Conservation (phyloP, 1,139 yeast genomes). For the Yamadazyma mexicana region DNA sequence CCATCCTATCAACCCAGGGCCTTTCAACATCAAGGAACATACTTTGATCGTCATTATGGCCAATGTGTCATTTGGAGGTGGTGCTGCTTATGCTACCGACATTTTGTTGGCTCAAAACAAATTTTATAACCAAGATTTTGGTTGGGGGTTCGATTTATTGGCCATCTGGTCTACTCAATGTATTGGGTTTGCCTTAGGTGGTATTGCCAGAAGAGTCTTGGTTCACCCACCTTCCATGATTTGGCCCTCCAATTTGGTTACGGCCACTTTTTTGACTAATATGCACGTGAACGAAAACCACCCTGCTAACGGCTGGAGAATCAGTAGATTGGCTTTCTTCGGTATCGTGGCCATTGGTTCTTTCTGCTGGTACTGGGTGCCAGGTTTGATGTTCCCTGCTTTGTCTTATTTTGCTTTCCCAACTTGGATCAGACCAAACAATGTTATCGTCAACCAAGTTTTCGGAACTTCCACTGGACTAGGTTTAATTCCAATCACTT, state of each 20-base stretch:
- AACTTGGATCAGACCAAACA: slow-evolving; percentile 43
- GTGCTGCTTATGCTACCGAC: slow-evolving; percentile 64
- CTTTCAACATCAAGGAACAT: slow-evolving; percentile 66
- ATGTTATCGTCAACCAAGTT: slow-evolving; percentile 57
- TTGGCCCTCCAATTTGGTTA: slow-evolving; percentile 63
- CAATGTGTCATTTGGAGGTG: slow-evolving; percentile 52
- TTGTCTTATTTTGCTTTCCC: slow-evolving; percentile 38
- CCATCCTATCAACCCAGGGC: slow-evolving; percentile 55
- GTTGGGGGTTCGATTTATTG: slow-evolving; percentile 43
- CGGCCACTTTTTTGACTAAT: slow-evolving; percentile 52
- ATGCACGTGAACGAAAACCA: slow-evolving; percentile 63
- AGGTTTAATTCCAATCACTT: slow-evolving; percentile 59
- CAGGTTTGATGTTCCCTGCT: slow-evolving; percentile 41
- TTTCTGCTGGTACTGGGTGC: slow-evolving; percentile 44
- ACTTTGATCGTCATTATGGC: slow-evolving; percentile 61
- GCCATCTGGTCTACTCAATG: slow-evolving; percentile 58
- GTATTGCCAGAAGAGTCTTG: slow-evolving; percentile 53
- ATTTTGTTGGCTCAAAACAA: slow-evolving; percentile 55
- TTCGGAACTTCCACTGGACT: slow-evolving; percentile 62
- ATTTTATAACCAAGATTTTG: slow-evolving; percentile 46
- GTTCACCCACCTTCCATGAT: slow-evolving; percentile 64
- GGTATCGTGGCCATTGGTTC: slow-evolving; percentile 25
- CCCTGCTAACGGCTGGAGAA: slow-evolving; percentile 44
- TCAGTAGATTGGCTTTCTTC: slow-evolving; percentile 38
- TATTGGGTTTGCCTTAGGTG: slow-evolving; percentile 67